Evolutionary conservation across 2,329 filamentous ascomycete genomes (phyloP), one percentile per base, ranked within the genome.

Genomic region (Trichothecium sympodiale): DNA sequence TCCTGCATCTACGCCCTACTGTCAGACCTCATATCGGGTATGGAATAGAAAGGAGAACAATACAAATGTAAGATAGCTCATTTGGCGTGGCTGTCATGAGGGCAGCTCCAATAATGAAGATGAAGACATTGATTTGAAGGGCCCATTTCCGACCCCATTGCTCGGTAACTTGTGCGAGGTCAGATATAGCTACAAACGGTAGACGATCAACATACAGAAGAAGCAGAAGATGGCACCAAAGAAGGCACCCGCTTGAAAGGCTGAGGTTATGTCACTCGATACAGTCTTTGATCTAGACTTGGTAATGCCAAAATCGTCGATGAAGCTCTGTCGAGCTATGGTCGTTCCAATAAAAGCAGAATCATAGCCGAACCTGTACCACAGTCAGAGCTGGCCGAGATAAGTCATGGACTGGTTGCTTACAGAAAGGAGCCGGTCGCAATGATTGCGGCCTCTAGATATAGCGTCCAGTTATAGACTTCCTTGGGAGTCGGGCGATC

Each of bases 401-500:
- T n/a, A n/a, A n/a, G n/a, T n/a, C n/a, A n/a, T n/a, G n/a, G 8
- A 28, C 51, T 37, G 2, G 46, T 40, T n/a, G n/a, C 55, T 40
- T 45, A 60, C 52, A 65, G 54, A 13, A 65, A 33, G 2, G 61
- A 62, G 12, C 67, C 67, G 14, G 62, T 64, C 4, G 67, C 60
- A 31, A 71, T 68, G 20, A 70, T 55, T n/a, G 61, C 46, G 0
- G 64, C 60, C 32, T 65, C 60, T 5, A 51, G 54, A 44, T 72
- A 72, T 16, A 71, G 51, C 4, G 61, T 57, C 61, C 61, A 66
- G 41, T 71, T 71, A 51, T 71, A 71, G 42, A 73, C 69, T 51
- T 71, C 66, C 39, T 62, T 59, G 15, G 69, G 70, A 42, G 68
- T 74, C 17, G 69, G 69, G 43, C 69, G 59, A 49, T 74, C 69